These are phyloP conservation scores for Withania somnifera DNA, from an alignment of 305 asterid genomes.

Conservation along the genomic window DNA sequence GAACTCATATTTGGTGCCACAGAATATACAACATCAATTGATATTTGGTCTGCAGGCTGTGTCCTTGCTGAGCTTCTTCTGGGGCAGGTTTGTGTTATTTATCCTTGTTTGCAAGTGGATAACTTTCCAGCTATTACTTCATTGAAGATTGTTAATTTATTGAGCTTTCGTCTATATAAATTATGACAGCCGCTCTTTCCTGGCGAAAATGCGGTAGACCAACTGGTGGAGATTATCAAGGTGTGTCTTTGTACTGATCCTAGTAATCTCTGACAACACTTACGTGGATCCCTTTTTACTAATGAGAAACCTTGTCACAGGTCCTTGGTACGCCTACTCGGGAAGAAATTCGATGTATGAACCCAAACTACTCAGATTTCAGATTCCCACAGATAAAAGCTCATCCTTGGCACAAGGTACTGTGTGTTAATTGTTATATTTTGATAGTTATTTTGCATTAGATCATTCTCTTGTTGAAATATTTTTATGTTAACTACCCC, in stretches of 20 bases:
- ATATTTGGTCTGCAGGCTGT: conserved; percentile 95
- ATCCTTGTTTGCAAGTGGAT: neutral
- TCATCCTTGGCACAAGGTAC: conserved; percentile 96
- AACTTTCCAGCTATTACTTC: neutral
- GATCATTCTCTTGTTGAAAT: conserved; percentile 1
- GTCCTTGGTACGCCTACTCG: conserved; percentile 98
- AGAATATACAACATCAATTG: conserved; percentile 72
- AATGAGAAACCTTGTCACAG: conserved; percentile 24
- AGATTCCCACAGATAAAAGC: conserved; percentile 88
- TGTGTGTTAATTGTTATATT: neutral
- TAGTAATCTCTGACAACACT: neutral
- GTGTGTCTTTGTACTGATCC: conserved; percentile 20
- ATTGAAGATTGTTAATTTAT: neutral
- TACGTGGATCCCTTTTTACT: conserved; percentile 8
- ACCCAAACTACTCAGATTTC: conserved; percentile 84
- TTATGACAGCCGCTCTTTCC: conserved; percentile 82
- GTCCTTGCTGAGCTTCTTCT: conserved; percentile 92
- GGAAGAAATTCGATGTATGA: conserved; percentile 95
- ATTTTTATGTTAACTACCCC: neutral
- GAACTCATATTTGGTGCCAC: conserved; percentile 94
- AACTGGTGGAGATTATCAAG: conserved; percentile 96
- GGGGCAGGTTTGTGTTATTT: conserved; percentile 63
- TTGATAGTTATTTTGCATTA: neutral
- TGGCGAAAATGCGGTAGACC: conserved; percentile 98
- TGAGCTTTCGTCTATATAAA: neutral